Conservation (phyloP, 306 rosid species). For the Carpinus viminea region DNA sequence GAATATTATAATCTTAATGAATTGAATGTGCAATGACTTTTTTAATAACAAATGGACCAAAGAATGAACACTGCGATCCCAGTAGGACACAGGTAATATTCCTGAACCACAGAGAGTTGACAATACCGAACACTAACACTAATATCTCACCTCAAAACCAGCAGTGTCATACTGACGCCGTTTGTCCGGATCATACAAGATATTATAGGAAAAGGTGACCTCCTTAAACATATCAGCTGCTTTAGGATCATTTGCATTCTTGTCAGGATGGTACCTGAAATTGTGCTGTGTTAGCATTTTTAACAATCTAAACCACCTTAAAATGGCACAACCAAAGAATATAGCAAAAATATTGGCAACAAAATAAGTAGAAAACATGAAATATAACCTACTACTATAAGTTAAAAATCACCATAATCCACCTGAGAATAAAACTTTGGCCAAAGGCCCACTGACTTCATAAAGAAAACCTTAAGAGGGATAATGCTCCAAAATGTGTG, state of each 20-base stretch:
- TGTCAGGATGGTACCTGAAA: constrained; percentile 97
- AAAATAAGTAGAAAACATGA: neutral
- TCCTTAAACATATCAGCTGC: constrained; percentile 97
- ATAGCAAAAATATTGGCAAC: constrained; percentile 30
- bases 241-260: constrained; percentile 96
- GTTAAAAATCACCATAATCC: neutral
- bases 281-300: constrained; percentile 17
- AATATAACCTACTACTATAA: neutral
- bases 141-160: constrained; percentile 86
- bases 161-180: constrained; percentile 86
- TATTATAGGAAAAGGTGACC: constrained; percentile 86
- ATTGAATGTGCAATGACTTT: neutral
- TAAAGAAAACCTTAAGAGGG: neutral
- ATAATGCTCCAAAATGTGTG: neutral
- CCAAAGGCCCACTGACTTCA: neutral
- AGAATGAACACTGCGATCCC: constrained; percentile 23
- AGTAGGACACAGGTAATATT: constrained; percentile 14
- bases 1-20: constrained; percentile 11
- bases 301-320: constrained; percentile 18
- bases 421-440: neutral
- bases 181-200: constrained; percentile 87
- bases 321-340: constrained; percentile 14
- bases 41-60: neutral
- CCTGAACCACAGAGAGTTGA: constrained; percentile 24
- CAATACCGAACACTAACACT: constrained; percentile 13